Evolutionary conservation across 306 rosid species (phyloP).

Genomic region (Vigna hirtella): DNA sequence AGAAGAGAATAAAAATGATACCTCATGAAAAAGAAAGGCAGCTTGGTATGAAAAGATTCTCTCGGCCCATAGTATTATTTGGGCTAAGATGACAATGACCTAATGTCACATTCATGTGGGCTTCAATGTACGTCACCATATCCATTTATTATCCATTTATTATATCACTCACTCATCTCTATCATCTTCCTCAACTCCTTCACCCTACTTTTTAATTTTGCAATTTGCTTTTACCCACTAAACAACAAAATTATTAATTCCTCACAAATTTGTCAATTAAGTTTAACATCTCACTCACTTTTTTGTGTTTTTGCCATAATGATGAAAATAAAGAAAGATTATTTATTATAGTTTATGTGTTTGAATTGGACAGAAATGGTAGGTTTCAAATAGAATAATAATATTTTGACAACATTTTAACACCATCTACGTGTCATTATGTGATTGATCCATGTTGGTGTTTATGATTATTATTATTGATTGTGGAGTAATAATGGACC

Average conservation of each 20-base stretch:
- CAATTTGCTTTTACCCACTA: not conserved
- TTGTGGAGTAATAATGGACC: too few species aligned
- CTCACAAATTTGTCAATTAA: not conserved
- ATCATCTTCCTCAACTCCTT: not conserved
- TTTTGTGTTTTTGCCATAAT: not conserved
- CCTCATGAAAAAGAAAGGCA: not conserved
- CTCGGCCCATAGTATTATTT: not conserved
- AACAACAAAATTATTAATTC: not conserved
- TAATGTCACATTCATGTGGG: not conserved
- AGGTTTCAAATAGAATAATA: not conserved
- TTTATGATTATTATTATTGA: too few species aligned
- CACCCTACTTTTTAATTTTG: not conserved
- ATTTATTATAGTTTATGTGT: not conserved
- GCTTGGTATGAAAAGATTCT: not conserved
- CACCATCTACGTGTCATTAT: too few species aligned
- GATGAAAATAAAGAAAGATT: not conserved
- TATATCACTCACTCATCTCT: not conserved
- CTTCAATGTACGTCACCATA: not conserved
- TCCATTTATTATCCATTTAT: too few species aligned
- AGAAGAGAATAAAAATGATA: not conserved
- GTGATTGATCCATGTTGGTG: too few species aligned
- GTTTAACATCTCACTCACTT: not conserved
- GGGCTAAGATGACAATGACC: conserved; percentile 2
- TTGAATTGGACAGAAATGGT: not conserved
- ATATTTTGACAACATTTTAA: too few species aligned